phyloP scores from a whole-genome alignment of 192 early-diverging fungal species.

The Entomortierella beljakovae region DNA sequence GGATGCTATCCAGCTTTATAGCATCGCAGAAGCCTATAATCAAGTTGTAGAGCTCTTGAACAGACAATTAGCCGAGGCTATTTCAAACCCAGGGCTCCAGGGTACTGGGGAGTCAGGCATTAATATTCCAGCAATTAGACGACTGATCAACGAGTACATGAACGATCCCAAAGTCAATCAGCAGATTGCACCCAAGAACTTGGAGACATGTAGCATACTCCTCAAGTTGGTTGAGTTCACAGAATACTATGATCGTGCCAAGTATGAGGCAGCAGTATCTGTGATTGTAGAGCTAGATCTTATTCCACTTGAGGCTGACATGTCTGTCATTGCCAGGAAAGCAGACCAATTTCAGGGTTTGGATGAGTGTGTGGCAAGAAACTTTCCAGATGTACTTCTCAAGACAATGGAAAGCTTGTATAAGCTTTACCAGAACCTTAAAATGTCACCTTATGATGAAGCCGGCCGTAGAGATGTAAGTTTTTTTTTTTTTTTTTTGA shows the following conservation, averaged over 20 bases:
- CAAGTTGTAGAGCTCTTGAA: slow-evolving; percentile 78
- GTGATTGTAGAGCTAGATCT: slow-evolving; percentile 70
- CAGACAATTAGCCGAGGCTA: slow-evolving; percentile 74
- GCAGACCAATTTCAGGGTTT: slow-evolving; percentile 74
- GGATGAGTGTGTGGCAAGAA: slow-evolving; percentile 76
- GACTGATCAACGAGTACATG: slow-evolving; percentile 25
- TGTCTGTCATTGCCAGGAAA: slow-evolving; percentile 65
- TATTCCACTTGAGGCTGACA: slow-evolving; percentile 72
- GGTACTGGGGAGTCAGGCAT: slow-evolving; percentile 23
- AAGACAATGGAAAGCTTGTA: slow-evolving; percentile 76
- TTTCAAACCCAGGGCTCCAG: slow-evolving; percentile 47
- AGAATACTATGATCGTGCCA: slow-evolving; percentile 60
- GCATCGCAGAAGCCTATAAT: slow-evolving; percentile 77
- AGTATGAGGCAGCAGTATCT: slow-evolving; percentile 69
- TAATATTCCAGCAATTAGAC: slow-evolving; percentile 35
- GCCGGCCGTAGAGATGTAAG: slow-evolving; percentile 49
- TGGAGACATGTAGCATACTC: slow-evolving; percentile 68
- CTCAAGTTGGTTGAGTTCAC: slow-evolving; percentile 72
- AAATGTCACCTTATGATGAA: slow-evolving; percentile 62
- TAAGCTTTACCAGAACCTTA: slow-evolving; percentile 67
- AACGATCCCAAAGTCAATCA: slow-evolving; percentile 34
- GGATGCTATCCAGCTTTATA: slow-evolving; percentile 82
- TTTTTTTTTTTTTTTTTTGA: slow-evolving; percentile 29
- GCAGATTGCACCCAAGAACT: slow-evolving; percentile 36
- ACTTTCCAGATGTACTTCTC: slow-evolving; percentile 82